phyloP scores from a whole-genome alignment of 352 stramenopile species.

The Plasmopara halstedii region DNA sequence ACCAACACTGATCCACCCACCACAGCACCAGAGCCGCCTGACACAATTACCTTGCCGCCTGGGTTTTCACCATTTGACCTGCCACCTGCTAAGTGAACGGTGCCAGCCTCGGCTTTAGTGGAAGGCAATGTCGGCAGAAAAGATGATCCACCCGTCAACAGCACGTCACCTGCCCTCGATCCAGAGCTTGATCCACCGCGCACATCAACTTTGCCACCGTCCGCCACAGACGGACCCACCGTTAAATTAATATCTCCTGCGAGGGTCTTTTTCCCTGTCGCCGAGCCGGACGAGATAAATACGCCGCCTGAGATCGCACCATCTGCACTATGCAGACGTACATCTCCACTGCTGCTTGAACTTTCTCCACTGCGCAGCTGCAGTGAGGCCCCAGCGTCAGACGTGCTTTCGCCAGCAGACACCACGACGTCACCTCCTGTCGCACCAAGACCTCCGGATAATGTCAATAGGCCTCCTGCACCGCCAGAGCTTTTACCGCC shows the following conservation, averaged over 20 bases:
- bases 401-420: constrained; percentile 11
- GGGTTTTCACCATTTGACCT: constrained; percentile 11
- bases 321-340: constrained; percentile 11
- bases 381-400: constrained; percentile 7
- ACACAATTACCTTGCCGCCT: constrained; percentile 10
- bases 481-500: constrained; percentile 4
- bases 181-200: constrained; percentile 7
- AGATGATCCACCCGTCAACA: constrained; percentile 12
- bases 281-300: constrained; percentile 12
- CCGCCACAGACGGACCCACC: constrained; percentile 9
- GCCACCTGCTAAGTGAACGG: constrained; percentile 9
- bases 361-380: constrained; percentile 16
- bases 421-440: constrained; percentile 10
- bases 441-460: constrained; percentile 12
- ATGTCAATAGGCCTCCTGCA: constrained; percentile 3
- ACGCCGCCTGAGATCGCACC: constrained; percentile 10
- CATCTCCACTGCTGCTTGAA: constrained; percentile 9
- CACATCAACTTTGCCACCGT: constrained; percentile 10
- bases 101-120: constrained; percentile 4
- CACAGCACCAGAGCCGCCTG: constrained; percentile 5
- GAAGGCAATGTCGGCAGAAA: constrained; percentile 4
- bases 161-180: constrained; percentile 8
- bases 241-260: constrained; percentile 8
- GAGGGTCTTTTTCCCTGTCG: not conserved
- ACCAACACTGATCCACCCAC: constrained; percentile 10